A percentile compares a stretch with the other conserved stretches of the same genome.
Evolutionary conservation across 225 moss, liverwort and hornwort genomes (phyloP).

Genomic region (Marchantia polymorpha): DNA sequence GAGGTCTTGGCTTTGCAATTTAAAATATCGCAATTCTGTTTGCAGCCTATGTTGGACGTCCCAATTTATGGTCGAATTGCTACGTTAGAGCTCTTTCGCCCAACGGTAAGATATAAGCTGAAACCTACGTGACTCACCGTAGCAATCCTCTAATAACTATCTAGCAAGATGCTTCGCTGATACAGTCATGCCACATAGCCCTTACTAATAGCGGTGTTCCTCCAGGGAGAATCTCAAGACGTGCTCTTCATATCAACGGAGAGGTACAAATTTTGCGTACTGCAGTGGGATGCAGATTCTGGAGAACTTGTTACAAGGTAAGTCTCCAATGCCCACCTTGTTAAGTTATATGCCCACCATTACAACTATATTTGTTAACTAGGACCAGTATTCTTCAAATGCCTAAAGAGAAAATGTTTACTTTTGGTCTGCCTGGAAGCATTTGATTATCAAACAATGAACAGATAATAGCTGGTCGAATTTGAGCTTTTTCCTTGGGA

Average conservation of each 20-base stretch:
- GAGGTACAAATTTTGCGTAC: constrained; percentile 97
- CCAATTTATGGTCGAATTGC: constrained; percentile 87
- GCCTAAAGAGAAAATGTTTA: no score
- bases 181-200: no score
- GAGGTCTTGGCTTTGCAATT: background rate
- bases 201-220: background rate
- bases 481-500: no score
- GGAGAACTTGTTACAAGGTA: constrained; percentile 81
- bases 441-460: no score
- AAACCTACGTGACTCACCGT: background rate
- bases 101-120: constrained; percentile 51
- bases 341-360: background rate
- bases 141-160: background rate
- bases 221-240: constrained; percentile 95
- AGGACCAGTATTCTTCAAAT: background rate
- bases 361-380: background rate
- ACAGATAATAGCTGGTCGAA: no score
- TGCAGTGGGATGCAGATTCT: constrained; percentile 93
- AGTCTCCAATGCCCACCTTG: background rate
- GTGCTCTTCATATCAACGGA: constrained; percentile 96
- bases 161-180: background rate
- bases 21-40: background rate
- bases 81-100: constrained; percentile 95
- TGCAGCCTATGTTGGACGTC: constrained; percentile 97
- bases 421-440: no score